Base-by-base conservation (phyloP, 2,329 filamentous ascomycete species). In the Sclerotinia glacialis region DNA sequence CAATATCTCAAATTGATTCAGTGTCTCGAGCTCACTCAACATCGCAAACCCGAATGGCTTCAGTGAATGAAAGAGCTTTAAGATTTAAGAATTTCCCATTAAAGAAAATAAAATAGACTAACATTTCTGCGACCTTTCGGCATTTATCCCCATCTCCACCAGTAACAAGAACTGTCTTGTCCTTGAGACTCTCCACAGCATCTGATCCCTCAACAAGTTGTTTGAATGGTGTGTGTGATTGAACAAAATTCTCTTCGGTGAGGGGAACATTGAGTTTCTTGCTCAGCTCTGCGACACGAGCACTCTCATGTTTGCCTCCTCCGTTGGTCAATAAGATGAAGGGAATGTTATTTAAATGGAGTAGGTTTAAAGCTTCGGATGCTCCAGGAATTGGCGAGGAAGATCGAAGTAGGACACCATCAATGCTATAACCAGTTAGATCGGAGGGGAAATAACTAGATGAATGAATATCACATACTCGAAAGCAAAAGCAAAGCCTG, bases 321-420 rank as follows among this genome's bases (percentile, higher is more conserved):
- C 95, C 95, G 78, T 99, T 99, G 67, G 95, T 99, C 69, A 99
- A 83, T 44, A 99, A 86, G 74, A 99, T 94, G 79, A 96, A 98
- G 16, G 93, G 93, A 55, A 97, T 92, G 56, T 85, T 83, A 74
- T 93, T 84, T 56, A 83, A 79, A 72, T 93, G 87, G 26, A 98
- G 87, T 74, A 87, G 89, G 40, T 82, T 80, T 26, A 99, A 84
- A 18, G 93, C 85, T 74, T 91, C 83, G 1, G 86, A 82, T 1
- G 95, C 94, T 42, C 91, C 89, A 1, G 92, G 89, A 56, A 98
- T 88, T 3, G 91, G 88, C 69, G 88, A 86, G 5, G 90, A 86
- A 68, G 90, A 90, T 74, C 93, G 92, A 42, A 98, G 84, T 26
- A 99, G 86, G n/a, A 99, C 95, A 66, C 95, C 95, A 78, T 99